Evolutionary conservation across 2,329 filamentous ascomycete species (phyloP).

Genomic region (Claviceps maximensis): DNA sequence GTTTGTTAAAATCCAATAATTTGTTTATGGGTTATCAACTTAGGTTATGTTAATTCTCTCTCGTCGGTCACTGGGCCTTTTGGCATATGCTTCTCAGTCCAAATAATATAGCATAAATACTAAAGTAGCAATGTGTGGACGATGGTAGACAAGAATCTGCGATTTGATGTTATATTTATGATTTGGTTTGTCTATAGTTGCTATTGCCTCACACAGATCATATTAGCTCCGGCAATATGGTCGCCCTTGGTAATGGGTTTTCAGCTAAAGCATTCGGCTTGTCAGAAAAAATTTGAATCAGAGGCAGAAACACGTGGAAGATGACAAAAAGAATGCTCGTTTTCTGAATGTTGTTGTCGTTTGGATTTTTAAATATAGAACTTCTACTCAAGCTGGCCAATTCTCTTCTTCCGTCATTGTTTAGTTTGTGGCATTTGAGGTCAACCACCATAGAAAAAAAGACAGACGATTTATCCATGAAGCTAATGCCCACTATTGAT

Average conservation of each 20-base stretch:
- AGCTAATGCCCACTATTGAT: slow-evolving; percentile 19
- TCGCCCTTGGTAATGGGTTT: too few relatives aligned
- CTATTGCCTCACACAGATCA: too few relatives aligned
- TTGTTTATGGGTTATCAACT: slow-evolving; percentile 11
- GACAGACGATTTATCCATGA: neutral
- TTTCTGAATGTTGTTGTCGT: too few relatives aligned
- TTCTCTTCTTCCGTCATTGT: neutral
- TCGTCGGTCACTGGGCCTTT: slow-evolving; percentile 3
- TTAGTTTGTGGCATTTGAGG: neutral
- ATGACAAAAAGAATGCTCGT: too few relatives aligned
- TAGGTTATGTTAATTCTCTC: slow-evolving; percentile 11
- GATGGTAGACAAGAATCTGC: neutral
- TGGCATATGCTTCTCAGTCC: neutral
- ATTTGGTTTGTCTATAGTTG: too few relatives aligned
- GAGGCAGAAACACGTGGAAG: too few relatives aligned
- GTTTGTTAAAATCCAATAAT: slow-evolving; percentile 7
- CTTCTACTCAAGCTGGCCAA: neutral
- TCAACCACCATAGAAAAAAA: neutral
- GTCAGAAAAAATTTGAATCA: too few relatives aligned
- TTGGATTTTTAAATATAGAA: too few relatives aligned
- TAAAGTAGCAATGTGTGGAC: slow-evolving; percentile 1
- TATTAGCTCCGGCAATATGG: too few relatives aligned
- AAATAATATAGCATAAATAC: slow-evolving; percentile 6
- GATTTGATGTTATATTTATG: neutral
- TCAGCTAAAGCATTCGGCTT: too few relatives aligned